A percentile compares a stretch with the other conserved stretches of the same genome.
phyloP scores from a whole-genome alignment of 148 eudicot genomes.

The Silene uniflora region DNA sequence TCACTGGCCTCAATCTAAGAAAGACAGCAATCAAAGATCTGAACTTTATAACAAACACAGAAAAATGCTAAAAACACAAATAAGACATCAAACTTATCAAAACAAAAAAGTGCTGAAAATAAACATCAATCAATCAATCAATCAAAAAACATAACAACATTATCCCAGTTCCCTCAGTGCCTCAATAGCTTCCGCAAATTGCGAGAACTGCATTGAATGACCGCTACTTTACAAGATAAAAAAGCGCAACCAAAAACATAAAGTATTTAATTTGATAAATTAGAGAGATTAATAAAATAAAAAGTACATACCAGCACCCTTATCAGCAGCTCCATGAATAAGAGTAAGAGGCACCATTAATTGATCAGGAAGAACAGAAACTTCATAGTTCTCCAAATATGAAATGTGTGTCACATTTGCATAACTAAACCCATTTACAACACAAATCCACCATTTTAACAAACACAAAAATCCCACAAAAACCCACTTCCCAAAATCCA shows the following conservation, averaged over 20 bases:
- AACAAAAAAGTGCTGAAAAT: background rate
- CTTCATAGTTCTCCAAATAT: constrained; percentile 51
- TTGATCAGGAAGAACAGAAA: constrained; percentile 34
- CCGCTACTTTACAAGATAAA: too few relatives aligned
- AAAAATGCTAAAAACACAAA: background rate
- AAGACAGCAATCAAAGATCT: constrained; percentile 18
- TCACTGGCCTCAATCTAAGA: background rate
- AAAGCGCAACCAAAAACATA: background rate
- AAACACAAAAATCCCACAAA: constrained; percentile 30
- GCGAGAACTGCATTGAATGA: too few relatives aligned
- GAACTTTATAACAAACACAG: background rate
- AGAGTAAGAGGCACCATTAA: constrained; percentile 75
- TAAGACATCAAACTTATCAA: background rate
- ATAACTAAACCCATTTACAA: constrained; percentile 40
- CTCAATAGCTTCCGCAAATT: too few relatives aligned
- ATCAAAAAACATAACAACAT: background rate
- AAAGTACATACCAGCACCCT: constrained; percentile 72
- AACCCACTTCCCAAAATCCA: constrained; percentile 34
- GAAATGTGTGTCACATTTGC: constrained; percentile 42
- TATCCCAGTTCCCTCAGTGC: background rate
- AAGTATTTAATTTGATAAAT: background rate
- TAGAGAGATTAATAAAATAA: constrained; percentile 6
- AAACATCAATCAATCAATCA: constrained; percentile 14
- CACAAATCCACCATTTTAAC: constrained; percentile 17
- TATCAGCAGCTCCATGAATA: constrained; percentile 72